Conservation (phyloP, 225 moss, liverwort and hornwort genomes). For the Pleurozium schreberi region DNA sequence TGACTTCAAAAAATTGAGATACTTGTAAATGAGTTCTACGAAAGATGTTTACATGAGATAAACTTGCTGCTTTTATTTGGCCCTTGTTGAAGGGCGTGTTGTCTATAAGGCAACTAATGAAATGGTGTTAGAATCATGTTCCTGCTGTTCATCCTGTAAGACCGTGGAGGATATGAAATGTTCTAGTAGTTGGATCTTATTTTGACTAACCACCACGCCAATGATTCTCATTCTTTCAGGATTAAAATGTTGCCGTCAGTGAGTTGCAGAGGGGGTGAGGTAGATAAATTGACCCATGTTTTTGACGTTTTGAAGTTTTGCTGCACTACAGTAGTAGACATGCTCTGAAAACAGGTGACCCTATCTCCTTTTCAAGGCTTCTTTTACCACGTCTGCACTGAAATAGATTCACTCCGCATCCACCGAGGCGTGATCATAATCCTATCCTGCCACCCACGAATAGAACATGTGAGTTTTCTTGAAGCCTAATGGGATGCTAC, state of each 20-base stretch:
- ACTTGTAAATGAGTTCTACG: not conserved
- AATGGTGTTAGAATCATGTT: not conserved
- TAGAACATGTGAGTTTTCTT: not conserved
- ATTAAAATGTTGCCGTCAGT: not conserved
- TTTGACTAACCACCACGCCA: not conserved
- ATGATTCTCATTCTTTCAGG: not conserved
- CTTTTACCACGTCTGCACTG: not conserved
- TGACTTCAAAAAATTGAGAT: not conserved
- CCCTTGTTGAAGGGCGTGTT: not conserved
- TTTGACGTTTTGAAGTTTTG: not conserved
- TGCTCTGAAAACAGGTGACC: not conserved
- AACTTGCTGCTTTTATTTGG: not conserved
- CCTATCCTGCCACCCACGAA: not conserved
- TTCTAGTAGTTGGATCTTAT: not conserved
- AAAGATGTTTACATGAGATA: not conserved
- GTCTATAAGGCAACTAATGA: not conserved
- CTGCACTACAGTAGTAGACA: not conserved
- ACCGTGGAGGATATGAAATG: not conserved
- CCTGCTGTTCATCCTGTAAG: not conserved
- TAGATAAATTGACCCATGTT: too few relatives aligned
- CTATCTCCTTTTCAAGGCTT: not conserved
- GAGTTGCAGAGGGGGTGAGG: not conserved
- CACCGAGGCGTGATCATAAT: not conserved
- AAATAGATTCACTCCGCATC: not conserved
- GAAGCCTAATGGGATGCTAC: not conserved